These are phyloP conservation scores for Apiospora marii DNA, from an alignment of 2,329 filamentous ascomycete genomes.

Conservation along the genomic window DNA sequence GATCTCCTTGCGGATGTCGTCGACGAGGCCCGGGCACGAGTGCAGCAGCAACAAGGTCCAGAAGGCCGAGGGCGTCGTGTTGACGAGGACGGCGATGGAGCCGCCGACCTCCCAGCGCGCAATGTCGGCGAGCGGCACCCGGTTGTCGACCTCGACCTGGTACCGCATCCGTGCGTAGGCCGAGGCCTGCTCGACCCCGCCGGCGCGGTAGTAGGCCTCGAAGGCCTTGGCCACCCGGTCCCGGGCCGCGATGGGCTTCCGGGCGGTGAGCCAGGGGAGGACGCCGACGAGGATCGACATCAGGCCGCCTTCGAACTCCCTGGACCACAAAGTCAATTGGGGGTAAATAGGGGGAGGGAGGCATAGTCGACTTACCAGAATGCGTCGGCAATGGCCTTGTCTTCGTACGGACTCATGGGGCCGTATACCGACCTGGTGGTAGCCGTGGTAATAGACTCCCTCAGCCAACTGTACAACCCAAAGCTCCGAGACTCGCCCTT, in stretches of 20 bases:
- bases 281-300: not conserved
- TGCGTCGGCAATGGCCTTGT: slow-evolving; percentile 31
- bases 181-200: not conserved
- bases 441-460: slow-evolving; percentile 29
- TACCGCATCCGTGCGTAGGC: slow-evolving; percentile 22
- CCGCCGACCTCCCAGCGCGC: not conserved
- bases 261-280: not conserved
- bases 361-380: slow-evolving; percentile 23
- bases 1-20: slow-evolving; percentile 49
- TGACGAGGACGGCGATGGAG: slow-evolving; percentile 46
- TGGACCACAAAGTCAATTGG: not conserved
- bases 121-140: slow-evolving; percentile 21
- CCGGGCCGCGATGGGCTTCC: not conserved
- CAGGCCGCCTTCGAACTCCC: not conserved
- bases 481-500: slow-evolving; percentile 17
- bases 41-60: slow-evolving; percentile 40
- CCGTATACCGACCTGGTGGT: slow-evolving; percentile 31
- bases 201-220: not conserved
- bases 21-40: slow-evolving; percentile 47
- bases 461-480: slow-evolving; percentile 30
- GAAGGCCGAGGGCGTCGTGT: slow-evolving; percentile 52
- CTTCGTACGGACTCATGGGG: slow-evolving; percentile 27
- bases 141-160: slow-evolving; percentile 19
- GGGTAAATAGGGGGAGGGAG: too few relatives aligned
- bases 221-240: not conserved